Percentiles rank a stretch among this genome's conserved stretches.
phyloP scores from a whole-genome alignment of 108 stramenopile species.

The Pelagomonas calceolata region DNA sequence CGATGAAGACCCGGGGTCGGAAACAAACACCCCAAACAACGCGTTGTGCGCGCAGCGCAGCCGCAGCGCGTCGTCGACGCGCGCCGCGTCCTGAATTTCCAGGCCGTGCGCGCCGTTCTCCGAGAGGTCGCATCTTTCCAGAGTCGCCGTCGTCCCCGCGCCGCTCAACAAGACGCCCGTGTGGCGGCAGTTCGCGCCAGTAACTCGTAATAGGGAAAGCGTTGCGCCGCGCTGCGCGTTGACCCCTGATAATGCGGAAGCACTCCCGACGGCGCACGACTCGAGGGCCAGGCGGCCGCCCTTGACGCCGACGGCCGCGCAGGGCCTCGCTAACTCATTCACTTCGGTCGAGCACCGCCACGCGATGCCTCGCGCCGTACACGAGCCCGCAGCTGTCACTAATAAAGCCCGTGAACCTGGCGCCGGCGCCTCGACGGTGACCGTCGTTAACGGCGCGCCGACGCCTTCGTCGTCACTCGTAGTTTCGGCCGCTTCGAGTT shows the following conservation, averaged over 20 bases:
- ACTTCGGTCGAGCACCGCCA: background rate
- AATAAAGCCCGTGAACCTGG: background rate
- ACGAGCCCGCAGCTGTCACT: background rate
- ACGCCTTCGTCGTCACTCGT: no score
- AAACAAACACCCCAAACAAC: background rate
- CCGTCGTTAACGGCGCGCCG: no score
- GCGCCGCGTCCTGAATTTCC: background rate
- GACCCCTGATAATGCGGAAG: background rate
- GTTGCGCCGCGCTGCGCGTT: background rate
- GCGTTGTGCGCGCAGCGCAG: background rate
- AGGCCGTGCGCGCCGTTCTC: background rate
- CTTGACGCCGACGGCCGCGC: constrained; percentile 2
- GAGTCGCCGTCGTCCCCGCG: background rate
- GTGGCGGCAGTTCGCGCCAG: background rate
- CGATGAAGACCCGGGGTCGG: background rate
- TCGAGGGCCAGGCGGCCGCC: background rate
- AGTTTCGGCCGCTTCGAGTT: background rate
- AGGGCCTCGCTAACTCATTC: background rate
- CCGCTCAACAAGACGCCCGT: background rate
- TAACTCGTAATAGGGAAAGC: background rate
- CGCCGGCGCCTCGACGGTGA: background rate
- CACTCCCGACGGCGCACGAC: background rate
- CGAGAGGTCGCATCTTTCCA: background rate
- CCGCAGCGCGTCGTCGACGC: background rate
- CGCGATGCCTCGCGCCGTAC: background rate